These are phyloP conservation scores for Aspergillus vadensis DNA, from an alignment of 2,329 filamentous ascomycete species.

Conservation along the genomic window DNA sequence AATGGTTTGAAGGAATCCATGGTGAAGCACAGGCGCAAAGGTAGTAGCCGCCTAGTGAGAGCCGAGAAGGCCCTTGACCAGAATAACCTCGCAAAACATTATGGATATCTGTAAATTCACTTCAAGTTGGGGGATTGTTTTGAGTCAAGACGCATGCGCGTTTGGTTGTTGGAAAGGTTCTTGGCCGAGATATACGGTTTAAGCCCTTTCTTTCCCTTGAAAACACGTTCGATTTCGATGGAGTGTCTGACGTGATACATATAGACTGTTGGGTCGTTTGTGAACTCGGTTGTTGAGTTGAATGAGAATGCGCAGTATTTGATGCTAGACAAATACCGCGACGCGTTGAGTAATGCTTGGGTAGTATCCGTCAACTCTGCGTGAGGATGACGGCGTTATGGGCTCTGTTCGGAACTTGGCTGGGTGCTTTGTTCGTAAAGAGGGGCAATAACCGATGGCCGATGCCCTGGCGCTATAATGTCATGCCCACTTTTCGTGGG, in stretches of 20 bases:
- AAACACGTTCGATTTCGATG: slow-evolving; percentile 13
- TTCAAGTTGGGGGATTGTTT: slow-evolving; percentile 13
- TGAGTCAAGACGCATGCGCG: slow-evolving; percentile 13
- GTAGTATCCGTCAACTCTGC: neutral
- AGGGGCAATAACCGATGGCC: slow-evolving; percentile 6
- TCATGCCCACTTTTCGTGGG: slow-evolving; percentile 24
- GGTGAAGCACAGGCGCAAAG: slow-evolving; percentile 28
- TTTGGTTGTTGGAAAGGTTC: neutral
- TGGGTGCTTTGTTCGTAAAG: slow-evolving; percentile 1
- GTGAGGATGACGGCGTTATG: neutral
- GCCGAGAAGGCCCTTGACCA: slow-evolving; percentile 30
- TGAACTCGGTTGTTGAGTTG: neutral
- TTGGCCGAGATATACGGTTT: slow-evolving; percentile 1
- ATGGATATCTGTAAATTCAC: slow-evolving; percentile 15
- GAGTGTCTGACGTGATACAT: slow-evolving; percentile 24
- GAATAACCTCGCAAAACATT: slow-evolving; percentile 29
- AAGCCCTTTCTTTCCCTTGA: slow-evolving; percentile 10
- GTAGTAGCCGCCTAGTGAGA: slow-evolving; percentile 30
- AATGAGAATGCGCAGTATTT: slow-evolving; percentile 5
- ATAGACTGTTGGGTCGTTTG: slow-evolving; percentile 18
- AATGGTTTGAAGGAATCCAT: slow-evolving; percentile 33
- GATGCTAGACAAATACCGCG: slow-evolving; percentile 10
- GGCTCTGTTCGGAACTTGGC: neutral
- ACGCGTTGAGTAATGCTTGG: slow-evolving; percentile 14
- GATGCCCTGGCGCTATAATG: slow-evolving; percentile 14